phyloP scores from a whole-genome alignment of 202 grass and related monocot genomes.

The Dendrocalamus latiflorus region DNA sequence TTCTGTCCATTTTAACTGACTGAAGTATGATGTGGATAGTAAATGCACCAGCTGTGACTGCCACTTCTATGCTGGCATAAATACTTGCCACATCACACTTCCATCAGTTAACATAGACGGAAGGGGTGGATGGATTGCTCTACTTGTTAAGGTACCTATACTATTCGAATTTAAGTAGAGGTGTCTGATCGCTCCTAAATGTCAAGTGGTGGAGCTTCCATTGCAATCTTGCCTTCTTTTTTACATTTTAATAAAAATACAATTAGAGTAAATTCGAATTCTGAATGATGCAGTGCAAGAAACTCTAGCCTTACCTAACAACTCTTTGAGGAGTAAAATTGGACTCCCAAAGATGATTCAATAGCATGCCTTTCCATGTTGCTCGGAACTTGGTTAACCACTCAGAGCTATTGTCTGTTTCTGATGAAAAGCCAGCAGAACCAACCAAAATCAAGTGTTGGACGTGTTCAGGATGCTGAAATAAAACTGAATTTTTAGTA shows the following conservation, averaged over 20 bases:
- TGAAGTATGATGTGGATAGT: not conserved
- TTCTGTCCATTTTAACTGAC: not conserved
- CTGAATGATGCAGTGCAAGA: not conserved
- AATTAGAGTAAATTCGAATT: not conserved
- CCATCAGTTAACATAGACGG: not conserved
- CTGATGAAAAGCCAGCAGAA: slow-evolving; percentile 81
- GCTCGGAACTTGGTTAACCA: slow-evolving; percentile 78
- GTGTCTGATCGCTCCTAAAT: not conserved
- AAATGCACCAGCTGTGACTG: not conserved
- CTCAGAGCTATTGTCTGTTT: slow-evolving; percentile 78
- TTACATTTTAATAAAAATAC: not conserved
- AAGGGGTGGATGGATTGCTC: not conserved
- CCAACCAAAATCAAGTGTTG: slow-evolving; percentile 94
- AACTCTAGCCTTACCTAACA: slow-evolving; percentile 50
- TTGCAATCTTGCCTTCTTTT: not conserved
- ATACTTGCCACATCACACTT: not conserved
- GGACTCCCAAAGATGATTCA: slow-evolving; percentile 92
- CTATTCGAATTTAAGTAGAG: not conserved
- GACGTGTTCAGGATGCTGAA: slow-evolving; percentile 93
- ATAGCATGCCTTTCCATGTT: slow-evolving; percentile 82
- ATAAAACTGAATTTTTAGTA: slow-evolving; percentile 24
- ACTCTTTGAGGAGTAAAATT: slow-evolving; percentile 96
- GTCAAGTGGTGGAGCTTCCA: not conserved
- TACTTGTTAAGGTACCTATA: not conserved
- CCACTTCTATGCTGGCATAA: not conserved